Evolutionary conservation across 176 grass and related monocot genomes (phyloP), one percentile per base, ranked within the genome.

Genomic region (Zizania latifolia): DNA sequence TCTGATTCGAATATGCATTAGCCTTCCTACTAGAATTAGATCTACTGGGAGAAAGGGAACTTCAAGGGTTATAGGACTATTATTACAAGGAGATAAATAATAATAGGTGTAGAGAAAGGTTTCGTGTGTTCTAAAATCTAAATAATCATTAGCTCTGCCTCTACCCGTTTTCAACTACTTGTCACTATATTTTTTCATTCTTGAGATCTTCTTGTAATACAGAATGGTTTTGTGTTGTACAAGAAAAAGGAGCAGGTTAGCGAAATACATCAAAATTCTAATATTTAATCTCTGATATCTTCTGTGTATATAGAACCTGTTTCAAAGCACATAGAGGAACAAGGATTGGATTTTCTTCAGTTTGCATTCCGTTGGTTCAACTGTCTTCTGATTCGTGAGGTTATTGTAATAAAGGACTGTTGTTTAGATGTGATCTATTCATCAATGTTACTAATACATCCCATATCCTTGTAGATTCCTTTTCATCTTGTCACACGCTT

Each of bases 281-380:
- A 65, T 23, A 32, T 41, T 70, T 67, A 8, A 69, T 6, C 10
- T 72, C 32, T 1, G 6, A 16, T 65, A 60, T 76, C 24, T 82
- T 83, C 30, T 33, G 12, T 41, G 3, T 76, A 68, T 38, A 46
- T 65, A 99, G 95, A 99, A 82, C 88, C 91, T 86, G 69, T 99
- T 36, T 99, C 91, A 8, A 99, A 83, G 78, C 91, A 90, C 82
- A 99, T 99, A 65, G 95, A 99, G 77, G 92, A 92, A 66, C 91
- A 99, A 92, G 91, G 95, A 12, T 78, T 94, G 36, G 95, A 99
- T 45, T 99, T 99, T 78, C 95, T 99, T 81, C 95, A 99, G 78
- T 99, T 94, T 82, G 91, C 91, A 60, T 99, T 99, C 75, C 89
- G 95, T 50, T 99, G 95, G 91, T 99, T 99, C 69, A 99, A 99